A percentile compares a stretch with the other conserved stretches of the same genome.
Evolutionary conservation across 139 green algal genomes (phyloP).

Genomic region (Trebouxia sp.): DNA sequence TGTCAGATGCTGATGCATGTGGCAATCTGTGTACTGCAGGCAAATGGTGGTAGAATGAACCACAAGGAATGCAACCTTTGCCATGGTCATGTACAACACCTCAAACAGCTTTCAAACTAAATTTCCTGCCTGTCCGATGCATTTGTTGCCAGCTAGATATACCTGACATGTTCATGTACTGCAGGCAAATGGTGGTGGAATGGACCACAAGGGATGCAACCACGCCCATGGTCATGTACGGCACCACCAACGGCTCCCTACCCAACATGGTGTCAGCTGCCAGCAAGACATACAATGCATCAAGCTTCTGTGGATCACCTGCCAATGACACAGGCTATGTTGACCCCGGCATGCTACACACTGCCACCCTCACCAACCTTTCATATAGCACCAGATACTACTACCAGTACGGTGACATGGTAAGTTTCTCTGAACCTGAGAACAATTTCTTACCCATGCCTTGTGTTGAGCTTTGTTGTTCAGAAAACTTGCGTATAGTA

Average conservation of each 20-base stretch:
- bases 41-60: no score
- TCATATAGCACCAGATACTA: conserved; percentile 58
- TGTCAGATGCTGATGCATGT: no score
- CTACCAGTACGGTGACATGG: conserved; percentile 65
- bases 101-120: not conserved
- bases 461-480: conserved; percentile 54
- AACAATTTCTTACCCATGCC: no score
- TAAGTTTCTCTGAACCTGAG: no score
- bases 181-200: conserved; percentile 48
- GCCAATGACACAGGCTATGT: conserved; percentile 52
- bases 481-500: conserved; percentile 51
- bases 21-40: no score
- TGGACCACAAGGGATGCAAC: not conserved
- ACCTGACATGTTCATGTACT: not conserved
- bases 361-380: conserved; percentile 54
- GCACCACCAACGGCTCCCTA: not conserved
- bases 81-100: not conserved
- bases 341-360: conserved; percentile 62
- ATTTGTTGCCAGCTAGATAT: not conserved
- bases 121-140: not conserved
- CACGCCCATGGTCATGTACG: conserved; percentile 10
- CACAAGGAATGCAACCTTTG: not conserved
- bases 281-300: conserved; percentile 24
- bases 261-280: not conserved
- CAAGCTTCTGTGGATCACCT: conserved; percentile 7